A percentile compares a stretch with the other conserved stretches of the same genome.
These are phyloP conservation scores for Exophiala oligosperma DNA, from an alignment of 2,329 filamentous ascomycete genomes.

Conservation along the genomic window DNA sequence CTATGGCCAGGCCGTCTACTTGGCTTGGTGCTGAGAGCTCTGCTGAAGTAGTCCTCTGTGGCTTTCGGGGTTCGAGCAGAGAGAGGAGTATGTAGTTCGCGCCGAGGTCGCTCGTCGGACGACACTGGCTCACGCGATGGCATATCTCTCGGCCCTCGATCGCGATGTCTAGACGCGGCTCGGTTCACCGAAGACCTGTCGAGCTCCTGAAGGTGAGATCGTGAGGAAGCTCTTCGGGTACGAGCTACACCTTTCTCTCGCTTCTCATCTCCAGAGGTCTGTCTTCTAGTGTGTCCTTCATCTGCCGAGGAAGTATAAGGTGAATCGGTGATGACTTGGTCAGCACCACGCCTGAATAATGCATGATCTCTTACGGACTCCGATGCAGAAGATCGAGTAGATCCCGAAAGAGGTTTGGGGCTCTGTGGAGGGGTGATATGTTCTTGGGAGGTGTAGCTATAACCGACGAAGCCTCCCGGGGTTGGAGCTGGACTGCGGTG, in stretches of 20 bases:
- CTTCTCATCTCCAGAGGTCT: constrained; percentile 12
- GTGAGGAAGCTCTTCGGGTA: constrained; percentile 14
- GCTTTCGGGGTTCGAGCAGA: constrained; percentile 19
- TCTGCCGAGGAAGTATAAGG: constrained; percentile 29
- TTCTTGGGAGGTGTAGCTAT: constrained; percentile 21
- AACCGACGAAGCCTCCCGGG: constrained; percentile 9
- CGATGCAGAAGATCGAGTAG: constrained; percentile 13
- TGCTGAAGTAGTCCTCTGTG: constrained; percentile 27
- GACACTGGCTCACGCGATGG: constrained; percentile 2
- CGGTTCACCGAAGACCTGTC: constrained; percentile 3
- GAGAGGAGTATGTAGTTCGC: constrained; percentile 11
- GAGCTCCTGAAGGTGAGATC: constrained; percentile 3
- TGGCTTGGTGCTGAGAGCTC: constrained; percentile 24
- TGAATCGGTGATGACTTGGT: constrained; percentile 20
- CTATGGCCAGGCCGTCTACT: constrained; percentile 10
- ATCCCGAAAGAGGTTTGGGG: constrained; percentile 14
- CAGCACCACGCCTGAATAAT: constrained; percentile 1
- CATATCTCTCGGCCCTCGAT: constrained; percentile 10
- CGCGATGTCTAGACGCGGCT: constrained; percentile 8
- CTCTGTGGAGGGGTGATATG: constrained; percentile 27
- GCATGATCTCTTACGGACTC: constrained; percentile 2
- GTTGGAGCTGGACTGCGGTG: constrained; percentile 20
- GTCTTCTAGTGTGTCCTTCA: constrained; percentile 15
- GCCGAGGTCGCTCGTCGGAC: constrained; percentile 5
- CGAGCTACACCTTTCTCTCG: constrained; percentile 4